Evolutionary conservation across 805 yeast genomes (phyloP), one percentile per base, ranked within the genome.

Genomic region (Hagleromyces aurorensis): DNA sequence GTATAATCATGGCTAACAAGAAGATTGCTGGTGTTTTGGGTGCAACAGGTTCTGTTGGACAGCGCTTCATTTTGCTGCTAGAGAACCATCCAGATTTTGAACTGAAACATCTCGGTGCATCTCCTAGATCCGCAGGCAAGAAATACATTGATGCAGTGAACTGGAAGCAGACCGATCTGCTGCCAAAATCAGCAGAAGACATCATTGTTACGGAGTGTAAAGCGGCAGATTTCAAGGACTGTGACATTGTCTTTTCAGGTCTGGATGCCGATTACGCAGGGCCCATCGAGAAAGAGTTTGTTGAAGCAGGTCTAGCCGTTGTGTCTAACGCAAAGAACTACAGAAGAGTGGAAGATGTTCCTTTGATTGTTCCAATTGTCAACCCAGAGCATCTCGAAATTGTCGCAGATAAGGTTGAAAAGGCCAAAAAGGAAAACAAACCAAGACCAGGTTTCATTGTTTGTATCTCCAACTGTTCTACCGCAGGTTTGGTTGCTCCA

Each of bases 1-100:
- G 4, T 5, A 10, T 7, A 7, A 36, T 18, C 31, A 59, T 55
- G 61, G 55, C 40, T 33, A 38, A 37, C 16, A 51, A 46, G 33
- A 65, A 62, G 52, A 52, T 62, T 33, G 71, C 70, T 44, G 98
- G 98, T 65, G 96, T 91, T 46, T 68, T 89, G 38, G 98, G 98
- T 29, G 97, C 97, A 43, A 89, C 98, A 8, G 98, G 98, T 30
- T 78, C 94, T 23, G 98, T 91, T 21, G 98, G 98, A 34, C 98
- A 91, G 61, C 72, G 97, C 46, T 91, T 91, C 56, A 87, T 91
- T 38, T 65, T 89, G 27, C 65, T 91, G 27, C 67, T 91, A 40
- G 71, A 86, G 3, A 64, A 81, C 39, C 96, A 91, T 55, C 97
- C 97, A 15, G 84, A 84, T 37, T 86, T 91, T 49, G 85, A 85